phyloP scores from a whole-genome alignment of 495 filamentous ascomycete species.

The Usnea hakonensis region DNA sequence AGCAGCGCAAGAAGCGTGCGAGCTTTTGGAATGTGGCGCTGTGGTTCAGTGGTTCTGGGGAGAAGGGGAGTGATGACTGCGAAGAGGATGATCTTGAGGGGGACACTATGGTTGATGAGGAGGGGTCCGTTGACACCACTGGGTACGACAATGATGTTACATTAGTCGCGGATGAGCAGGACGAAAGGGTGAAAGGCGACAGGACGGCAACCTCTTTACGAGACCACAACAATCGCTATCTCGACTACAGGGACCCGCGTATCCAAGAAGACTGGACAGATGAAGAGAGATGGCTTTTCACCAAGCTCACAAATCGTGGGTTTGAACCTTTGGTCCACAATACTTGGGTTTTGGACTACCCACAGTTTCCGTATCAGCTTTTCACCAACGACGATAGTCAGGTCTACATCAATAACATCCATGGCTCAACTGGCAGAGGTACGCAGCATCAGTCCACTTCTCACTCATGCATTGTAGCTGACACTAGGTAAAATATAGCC shows the following conservation, averaged over 20 bases:
- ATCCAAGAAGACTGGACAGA: slow-evolving; percentile 37
- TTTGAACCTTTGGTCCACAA: slow-evolving; percentile 50
- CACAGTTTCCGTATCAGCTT: slow-evolving; percentile 48
- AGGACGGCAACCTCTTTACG: not conserved
- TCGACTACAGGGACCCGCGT: slow-evolving; percentile 19
- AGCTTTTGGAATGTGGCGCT: slow-evolving; percentile 16
- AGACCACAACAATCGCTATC: slow-evolving; percentile 15
- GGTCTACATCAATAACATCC: slow-evolving; percentile 41
- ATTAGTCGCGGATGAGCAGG: not conserved
- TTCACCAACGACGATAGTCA: slow-evolving; percentile 41
- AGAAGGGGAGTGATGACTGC: not conserved
- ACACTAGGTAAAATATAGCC: slow-evolving; percentile 25
- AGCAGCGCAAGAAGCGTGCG: slow-evolving; percentile 12
- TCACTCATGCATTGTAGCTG: not conserved
- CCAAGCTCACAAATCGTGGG: slow-evolving; percentile 50
- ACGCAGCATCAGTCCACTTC: slow-evolving; percentile 13
- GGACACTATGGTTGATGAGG: slow-evolving; percentile 13
- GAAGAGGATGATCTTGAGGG: slow-evolving; percentile 12
- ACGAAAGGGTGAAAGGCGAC: not conserved
- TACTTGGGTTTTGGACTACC: slow-evolving; percentile 54
- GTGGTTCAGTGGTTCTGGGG: slow-evolving; percentile 1
- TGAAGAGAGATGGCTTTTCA: slow-evolving; percentile 48
- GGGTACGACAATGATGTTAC: slow-evolving; percentile 11
- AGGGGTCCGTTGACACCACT: not conserved
- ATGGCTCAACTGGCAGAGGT: slow-evolving; percentile 34